Base-by-base conservation (phyloP, 371 early-diverging fungal genomes). In the Syncephalastrum monosporum region DNA sequence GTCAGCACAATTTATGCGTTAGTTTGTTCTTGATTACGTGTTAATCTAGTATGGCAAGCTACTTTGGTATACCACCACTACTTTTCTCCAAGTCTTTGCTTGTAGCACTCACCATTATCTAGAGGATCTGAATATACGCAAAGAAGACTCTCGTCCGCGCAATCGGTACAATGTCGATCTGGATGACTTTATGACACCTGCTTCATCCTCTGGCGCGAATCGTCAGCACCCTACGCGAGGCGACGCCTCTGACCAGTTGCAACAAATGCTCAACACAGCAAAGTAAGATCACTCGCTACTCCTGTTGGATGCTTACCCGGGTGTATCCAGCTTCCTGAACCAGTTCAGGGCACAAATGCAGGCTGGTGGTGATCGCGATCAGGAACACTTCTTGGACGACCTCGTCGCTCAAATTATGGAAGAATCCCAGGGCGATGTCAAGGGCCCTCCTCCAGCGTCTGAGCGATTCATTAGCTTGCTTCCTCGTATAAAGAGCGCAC, bases 361-460 rank as follows among this genome's bases (percentile, higher is more conserved):
- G 47, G 59, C 55, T n/a, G 60, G 60, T 24, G 76, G 74, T 1
- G 71, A 79, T 61, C 57, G 24, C 17, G 68, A 74, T 48, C 76
- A 79, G 44, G 74, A 79, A 50, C 61, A 69, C 24, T 79, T 79
- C 46, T 49, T 79, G 38, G 79, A 79, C 42, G 62, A 79, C 57
- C 50, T 79, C 3, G 76, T 79, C 7, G 70, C 76, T 5, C 79
- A 79, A 27, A 51, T 79, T 25, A 55, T 79, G 12, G 79, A 79
- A 59, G 79, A 79, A 56, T 74, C 79, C 15, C 76, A 79, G 41
- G 64, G 56, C 27, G 58, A 74, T 47, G 71, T 68, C 14, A 79
- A 79, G 45, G 79, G 79, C 0, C 79, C 79, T n/a, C 79, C 79
- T 53, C 79, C 79, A 17, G 79, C 79, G 3, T 79, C 79, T 1